Percentiles rank a stretch among this genome's conserved stretches.
These are phyloP conservation scores for Cyberlindnera amylophila DNA, from an alignment of 805 yeast genomes.

Conservation along the genomic window DNA sequence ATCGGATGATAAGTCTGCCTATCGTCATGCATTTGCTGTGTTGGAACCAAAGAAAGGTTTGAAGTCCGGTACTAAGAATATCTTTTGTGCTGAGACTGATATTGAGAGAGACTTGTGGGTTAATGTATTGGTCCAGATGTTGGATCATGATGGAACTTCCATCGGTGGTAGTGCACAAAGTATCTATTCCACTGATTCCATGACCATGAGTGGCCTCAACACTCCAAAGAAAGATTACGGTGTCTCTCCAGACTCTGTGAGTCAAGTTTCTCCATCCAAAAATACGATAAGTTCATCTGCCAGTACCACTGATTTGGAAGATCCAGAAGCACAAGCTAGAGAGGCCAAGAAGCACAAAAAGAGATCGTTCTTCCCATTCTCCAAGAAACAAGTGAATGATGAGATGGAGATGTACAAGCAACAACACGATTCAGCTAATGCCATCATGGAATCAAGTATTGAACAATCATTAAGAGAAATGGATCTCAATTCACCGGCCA, in stretches of 20 bases:
- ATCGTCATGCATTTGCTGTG: slow-evolving; percentile 57
- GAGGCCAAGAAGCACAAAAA: slow-evolving; percentile 47
- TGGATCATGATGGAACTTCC: slow-evolving; percentile 17
- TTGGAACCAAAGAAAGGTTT: slow-evolving; percentile 40
- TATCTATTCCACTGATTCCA: slow-evolving; percentile 9
- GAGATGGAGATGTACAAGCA: slow-evolving; percentile 7
- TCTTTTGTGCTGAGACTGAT: slow-evolving; percentile 76
- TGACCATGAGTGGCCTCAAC: background rate
- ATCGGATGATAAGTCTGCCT: slow-evolving; percentile 29
- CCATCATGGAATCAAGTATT: slow-evolving; percentile 18
- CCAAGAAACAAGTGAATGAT: slow-evolving; percentile 28
- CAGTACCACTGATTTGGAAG: slow-evolving; percentile 16
- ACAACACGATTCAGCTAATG: slow-evolving; percentile 6
- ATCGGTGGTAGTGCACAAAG: slow-evolving; percentile 6
- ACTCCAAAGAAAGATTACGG: slow-evolving; percentile 7
- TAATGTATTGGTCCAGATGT: slow-evolving; percentile 36
- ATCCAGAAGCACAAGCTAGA: slow-evolving; percentile 19
- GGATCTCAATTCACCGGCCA: slow-evolving; percentile 21
- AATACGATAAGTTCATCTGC: slow-evolving; percentile 5
- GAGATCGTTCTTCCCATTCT: slow-evolving; percentile 59
- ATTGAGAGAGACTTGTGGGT: slow-evolving; percentile 76
- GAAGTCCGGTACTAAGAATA: slow-evolving; percentile 43
- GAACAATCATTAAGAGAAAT: slow-evolving; percentile 30
- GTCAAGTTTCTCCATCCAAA: slow-evolving; percentile 6
- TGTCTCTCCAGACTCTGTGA: slow-evolving; percentile 4